Evolutionary conservation across 139 green algal species (phyloP).

Genomic region (Chlamydomonas sp.): DNA sequence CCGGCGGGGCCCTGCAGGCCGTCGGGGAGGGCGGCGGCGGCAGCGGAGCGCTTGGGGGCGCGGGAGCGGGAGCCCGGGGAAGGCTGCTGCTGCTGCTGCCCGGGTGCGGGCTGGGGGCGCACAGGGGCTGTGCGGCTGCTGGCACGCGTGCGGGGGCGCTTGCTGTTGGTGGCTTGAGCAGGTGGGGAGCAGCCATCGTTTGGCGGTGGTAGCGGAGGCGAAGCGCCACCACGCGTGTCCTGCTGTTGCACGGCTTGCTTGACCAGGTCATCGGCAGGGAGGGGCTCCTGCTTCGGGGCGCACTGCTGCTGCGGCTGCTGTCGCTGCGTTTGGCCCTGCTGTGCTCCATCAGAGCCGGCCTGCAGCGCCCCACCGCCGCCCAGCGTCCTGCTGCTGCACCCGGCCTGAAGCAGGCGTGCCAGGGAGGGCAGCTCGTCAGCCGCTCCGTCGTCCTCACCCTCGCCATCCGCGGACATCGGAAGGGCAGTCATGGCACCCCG

Average conservation of each 20-base stretch:
- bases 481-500: constrained; percentile 15
- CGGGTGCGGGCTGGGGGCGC: background rate
- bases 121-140: background rate
- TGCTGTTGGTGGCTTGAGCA: too few relatives aligned
- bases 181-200: too few relatives aligned
- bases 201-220: too few relatives aligned
- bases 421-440: background rate
- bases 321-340: too few relatives aligned
- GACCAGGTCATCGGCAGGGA: too few relatives aligned
- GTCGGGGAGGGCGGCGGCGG: background rate
- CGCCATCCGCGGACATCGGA: background rate
- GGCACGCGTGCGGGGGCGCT: background rate
- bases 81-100: background rate
- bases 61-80: background rate
- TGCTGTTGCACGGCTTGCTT: too few relatives aligned
- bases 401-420: background rate
- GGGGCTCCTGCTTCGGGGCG: too few relatives aligned
- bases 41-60: background rate
- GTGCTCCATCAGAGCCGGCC: background rate
- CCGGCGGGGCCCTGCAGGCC: background rate
- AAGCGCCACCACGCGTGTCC: background rate
- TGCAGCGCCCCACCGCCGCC: background rate
- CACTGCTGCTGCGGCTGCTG: too few relatives aligned
- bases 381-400: too few relatives aligned
- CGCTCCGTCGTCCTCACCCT: background rate